These are phyloP conservation scores for Breviolum minutum DNA, from an alignment of 73 alveolate genomes.

Conservation along the genomic window DNA sequence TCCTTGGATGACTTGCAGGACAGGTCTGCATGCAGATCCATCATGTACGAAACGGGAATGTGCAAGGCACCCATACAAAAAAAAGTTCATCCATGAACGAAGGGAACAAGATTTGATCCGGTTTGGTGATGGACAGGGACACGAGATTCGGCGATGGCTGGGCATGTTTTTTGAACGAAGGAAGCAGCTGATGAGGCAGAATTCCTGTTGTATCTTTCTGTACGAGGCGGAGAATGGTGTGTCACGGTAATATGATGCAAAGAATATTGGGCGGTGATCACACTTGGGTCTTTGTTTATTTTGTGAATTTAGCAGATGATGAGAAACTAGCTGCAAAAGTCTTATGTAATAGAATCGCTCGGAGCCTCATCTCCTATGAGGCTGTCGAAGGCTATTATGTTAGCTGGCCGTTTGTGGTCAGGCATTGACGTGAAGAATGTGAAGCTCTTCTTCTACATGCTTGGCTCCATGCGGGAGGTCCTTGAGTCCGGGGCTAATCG, in stretches of 20 bases:
- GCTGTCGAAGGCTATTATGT: too few species aligned
- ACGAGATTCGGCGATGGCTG: too few species aligned
- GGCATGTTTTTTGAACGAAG: background rate
- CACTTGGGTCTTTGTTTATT: background rate
- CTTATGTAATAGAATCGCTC: too few species aligned
- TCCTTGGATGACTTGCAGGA: slow-evolving; percentile 73
- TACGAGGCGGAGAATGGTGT: slow-evolving; percentile 35
- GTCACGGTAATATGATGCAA: background rate
- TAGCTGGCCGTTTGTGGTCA: background rate
- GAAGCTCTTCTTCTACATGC: slow-evolving; percentile 93
- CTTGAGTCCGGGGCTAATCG: background rate
- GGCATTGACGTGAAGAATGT: slow-evolving; percentile 87
- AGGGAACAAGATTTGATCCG: too few species aligned
- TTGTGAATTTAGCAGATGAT: too few species aligned
- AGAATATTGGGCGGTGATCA: too few species aligned
- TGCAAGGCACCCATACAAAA: too few species aligned
- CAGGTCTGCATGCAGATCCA: background rate
- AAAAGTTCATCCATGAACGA: too few species aligned
- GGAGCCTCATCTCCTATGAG: too few species aligned
- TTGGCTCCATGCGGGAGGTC: slow-evolving; percentile 87
- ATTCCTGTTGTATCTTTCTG: slow-evolving; percentile 56
- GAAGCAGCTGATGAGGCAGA: slow-evolving; percentile 90
- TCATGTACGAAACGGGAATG: background rate
- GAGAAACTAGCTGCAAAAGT: too few species aligned
- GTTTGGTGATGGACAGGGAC: too few species aligned